These are phyloP conservation scores for Chaetomiaceae sp. DNA, from an alignment of 2,329 filamentous ascomycete genomes.

Conservation along the genomic window DNA sequence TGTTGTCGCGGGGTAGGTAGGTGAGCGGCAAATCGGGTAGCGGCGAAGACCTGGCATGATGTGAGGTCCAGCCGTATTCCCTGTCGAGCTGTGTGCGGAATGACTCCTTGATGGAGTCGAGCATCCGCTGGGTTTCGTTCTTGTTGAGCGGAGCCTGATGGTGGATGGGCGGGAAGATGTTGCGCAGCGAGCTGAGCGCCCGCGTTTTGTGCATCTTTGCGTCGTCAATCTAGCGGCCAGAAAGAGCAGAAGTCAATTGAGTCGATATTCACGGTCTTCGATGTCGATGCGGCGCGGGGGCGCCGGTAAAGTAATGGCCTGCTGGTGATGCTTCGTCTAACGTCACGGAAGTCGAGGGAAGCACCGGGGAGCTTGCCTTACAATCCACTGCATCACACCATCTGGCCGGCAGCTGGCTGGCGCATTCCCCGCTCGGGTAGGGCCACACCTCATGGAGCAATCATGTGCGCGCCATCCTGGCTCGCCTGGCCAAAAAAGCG, in stretches of 20 bases:
- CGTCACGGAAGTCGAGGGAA: no score
- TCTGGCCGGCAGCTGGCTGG: no score
- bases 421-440: no score
- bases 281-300: not conserved
- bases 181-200: constrained; percentile 34
- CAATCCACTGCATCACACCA: no score
- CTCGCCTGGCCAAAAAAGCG: no score
- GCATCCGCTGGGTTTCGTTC: constrained; percentile 48
- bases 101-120: constrained; percentile 50
- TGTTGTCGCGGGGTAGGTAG: constrained; percentile 8
- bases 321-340: no score
- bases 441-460: no score
- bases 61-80: constrained; percentile 40
- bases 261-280: not conserved
- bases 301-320: no score
- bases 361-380: no score
- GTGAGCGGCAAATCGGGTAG: not conserved
- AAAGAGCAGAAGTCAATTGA: not conserved
- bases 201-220: constrained; percentile 32
- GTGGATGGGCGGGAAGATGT: constrained; percentile 41
- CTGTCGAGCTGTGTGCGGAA: constrained; percentile 53
- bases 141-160: constrained; percentile 46
- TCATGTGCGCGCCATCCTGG: no score
- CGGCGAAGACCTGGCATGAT: not conserved
- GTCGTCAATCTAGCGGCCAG: not conserved